A percentile compares a stretch with the other conserved stretches of the same genome.
phyloP scores from a whole-genome alignment of 192 early-diverging fungal genomes.

The Phlyctochytrium bullatum region DNA sequence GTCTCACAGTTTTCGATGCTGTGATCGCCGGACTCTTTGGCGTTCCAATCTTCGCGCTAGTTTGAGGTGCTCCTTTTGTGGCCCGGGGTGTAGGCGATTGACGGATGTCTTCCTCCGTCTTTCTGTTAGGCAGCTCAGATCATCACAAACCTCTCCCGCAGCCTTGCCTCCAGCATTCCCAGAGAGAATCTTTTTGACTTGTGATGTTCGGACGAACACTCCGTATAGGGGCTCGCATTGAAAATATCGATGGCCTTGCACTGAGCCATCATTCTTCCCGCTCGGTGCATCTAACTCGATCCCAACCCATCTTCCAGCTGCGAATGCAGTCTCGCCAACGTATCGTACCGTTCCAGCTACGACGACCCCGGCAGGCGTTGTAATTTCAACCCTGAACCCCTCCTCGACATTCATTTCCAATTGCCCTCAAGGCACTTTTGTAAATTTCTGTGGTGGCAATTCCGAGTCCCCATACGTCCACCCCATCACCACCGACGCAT shows the following conservation, averaged over 20 bases:
- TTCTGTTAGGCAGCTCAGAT: too few species aligned
- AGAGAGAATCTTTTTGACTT: slow-evolving; percentile 20
- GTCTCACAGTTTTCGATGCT: neutral
- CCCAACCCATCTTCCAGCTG: slow-evolving; percentile 85
- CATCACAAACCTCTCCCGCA: too few species aligned
- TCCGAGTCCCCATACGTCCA: too few species aligned
- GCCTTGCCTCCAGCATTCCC: neutral
- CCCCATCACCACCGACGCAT: too few species aligned
- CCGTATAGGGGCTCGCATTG: slow-evolving; percentile 28
- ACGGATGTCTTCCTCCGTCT: too few species aligned
- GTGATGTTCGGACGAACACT: slow-evolving; percentile 40
- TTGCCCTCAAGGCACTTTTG: neutral
- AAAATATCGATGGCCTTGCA: slow-evolving; percentile 46
- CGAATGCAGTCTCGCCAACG: slow-evolving; percentile 78
- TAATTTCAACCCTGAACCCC: neutral
- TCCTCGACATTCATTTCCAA: too few species aligned
- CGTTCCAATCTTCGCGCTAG: neutral
- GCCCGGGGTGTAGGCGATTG: too few species aligned
- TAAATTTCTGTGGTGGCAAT: too few species aligned
- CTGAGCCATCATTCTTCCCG: slow-evolving; percentile 51
- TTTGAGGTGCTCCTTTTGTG: neutral
- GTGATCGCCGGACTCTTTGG: neutral
- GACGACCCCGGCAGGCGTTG: neutral
- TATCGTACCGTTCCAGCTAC: slow-evolving; percentile 55
- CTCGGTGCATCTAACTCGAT: slow-evolving; percentile 70